Evolutionary conservation across 164 flowering plant species (phyloP).

Genomic region (Magnolia sinica): DNA sequence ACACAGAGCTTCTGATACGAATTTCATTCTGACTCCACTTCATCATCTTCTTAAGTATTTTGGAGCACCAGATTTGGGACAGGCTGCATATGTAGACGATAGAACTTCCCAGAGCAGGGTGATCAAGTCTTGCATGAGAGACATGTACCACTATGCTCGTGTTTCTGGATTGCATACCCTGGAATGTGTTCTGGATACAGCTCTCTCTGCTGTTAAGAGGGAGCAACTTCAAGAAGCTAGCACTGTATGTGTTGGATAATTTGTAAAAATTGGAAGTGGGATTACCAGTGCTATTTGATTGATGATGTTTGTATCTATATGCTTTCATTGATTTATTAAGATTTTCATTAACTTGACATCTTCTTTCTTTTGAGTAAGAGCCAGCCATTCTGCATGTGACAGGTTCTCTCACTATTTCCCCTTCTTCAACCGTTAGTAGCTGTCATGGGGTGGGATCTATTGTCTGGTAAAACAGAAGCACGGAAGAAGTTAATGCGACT

Average conservation of each 20-base stretch:
- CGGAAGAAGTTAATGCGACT: conserved; percentile 75
- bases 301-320: neutral
- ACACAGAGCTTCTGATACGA: conserved; percentile 39
- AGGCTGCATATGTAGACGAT: conserved; percentile 23
- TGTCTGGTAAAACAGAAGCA: conserved; percentile 70
- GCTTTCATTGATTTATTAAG: neutral
- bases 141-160: conserved; percentile 91
- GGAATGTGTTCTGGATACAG: conserved; percentile 71
- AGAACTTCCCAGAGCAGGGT: conserved; percentile 26
- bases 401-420: conserved; percentile 83
- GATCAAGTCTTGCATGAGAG: conserved; percentile 61
- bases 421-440: conserved; percentile 89
- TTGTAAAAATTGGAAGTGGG: conserved; percentile 21
- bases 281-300: conserved; percentile 6
- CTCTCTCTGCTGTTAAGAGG: conserved; percentile 70
- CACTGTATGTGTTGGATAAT: conserved; percentile 53
- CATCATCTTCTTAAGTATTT: conserved; percentile 45
- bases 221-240: conserved; percentile 81
- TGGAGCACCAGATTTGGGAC: conserved; percentile 18
- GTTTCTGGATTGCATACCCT: conserved; percentile 74
- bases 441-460: conserved; percentile 95
- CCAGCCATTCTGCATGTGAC: conserved; percentile 3
- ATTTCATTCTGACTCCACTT: conserved; percentile 64
- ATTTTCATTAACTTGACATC: neutral
- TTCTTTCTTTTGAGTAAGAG: neutral